Evolutionary conservation across 495 filamentous ascomycete genomes (phyloP).

Genomic region (Penicillium manginii): DNA sequence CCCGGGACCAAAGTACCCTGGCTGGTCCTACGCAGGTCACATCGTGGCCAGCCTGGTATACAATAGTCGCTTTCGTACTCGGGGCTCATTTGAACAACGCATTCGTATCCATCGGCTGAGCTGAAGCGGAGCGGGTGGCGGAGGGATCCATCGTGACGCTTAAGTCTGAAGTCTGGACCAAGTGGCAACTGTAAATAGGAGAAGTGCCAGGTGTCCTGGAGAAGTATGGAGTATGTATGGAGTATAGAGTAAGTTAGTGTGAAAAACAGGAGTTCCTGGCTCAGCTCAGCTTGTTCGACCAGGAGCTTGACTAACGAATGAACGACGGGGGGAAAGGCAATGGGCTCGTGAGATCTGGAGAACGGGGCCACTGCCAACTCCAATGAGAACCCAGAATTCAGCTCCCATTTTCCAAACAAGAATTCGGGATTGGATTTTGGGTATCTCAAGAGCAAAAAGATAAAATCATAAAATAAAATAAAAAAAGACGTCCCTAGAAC

Average conservation of each 20-base stretch:
- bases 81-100: not conserved
- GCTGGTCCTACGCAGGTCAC: not conserved
- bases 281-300: slow-evolving; percentile 20
- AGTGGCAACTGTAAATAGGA: not conserved
- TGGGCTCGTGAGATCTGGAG: slow-evolving; percentile 13
- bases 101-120: not conserved
- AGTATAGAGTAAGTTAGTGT: not conserved
- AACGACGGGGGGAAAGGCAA: slow-evolving; percentile 3
- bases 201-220: slow-evolving; percentile 4
- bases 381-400: slow-evolving; percentile 13
- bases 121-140: not conserved
- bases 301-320: slow-evolving; percentile 9
- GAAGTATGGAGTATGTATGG: not conserved
- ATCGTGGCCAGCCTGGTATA: not conserved
- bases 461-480: not conserved
- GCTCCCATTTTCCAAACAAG: slow-evolving; percentile 2
- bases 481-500: not conserved
- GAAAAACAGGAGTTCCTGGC: not conserved
- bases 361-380: slow-evolving; percentile 7
- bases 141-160: not conserved
- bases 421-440: too few relatives aligned
- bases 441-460: not conserved
- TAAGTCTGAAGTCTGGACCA: not conserved
- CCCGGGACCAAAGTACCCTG: slow-evolving; percentile 1
- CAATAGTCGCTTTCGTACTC: not conserved